Evolutionary conservation across 768 basidiomycete genomes (phyloP), one percentile per base, ranked within the genome.

Genomic region (Termitomyces sp.): DNA sequence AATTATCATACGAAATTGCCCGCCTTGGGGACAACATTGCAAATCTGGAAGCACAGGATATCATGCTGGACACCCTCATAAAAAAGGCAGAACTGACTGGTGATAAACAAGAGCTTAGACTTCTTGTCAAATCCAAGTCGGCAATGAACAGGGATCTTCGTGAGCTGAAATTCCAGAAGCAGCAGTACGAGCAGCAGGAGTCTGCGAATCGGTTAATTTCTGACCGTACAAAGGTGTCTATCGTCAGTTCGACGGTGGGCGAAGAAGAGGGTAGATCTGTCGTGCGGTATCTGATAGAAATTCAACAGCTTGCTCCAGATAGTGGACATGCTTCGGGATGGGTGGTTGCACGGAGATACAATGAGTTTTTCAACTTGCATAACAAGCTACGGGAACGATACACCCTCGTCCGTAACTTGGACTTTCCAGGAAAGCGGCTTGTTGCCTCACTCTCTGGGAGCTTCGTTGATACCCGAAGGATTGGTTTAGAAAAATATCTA

Each of bases 81-180:
- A 91, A 91, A 64, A 95, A 96, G 68, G 97, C 97, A 1, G 97
- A 98, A 66, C 74, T 98, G 39, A 92, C 91, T 4, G 97, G 95
- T 0, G 94, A 92, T 66, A 84, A 82, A 1, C 86, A 89, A 63
- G 95, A 98, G 70, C 79, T 96, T 21, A 81, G 80, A 56, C 79
- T 98, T 43, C 81, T 98, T 47, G 82, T 77, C 58, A 89, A 84
- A 64, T 95, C 94, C 2, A 91, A 89, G 67, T 79, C 86, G 9
- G 83, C 91, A 0, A 82, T 98, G 74, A 82, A 77, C 16, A 77
- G 92, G 55, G 94, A 98, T 65, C 74, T 94, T 40, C 79, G 94
- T 30, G 88, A 93, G 64, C 73, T 94, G 2, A 78, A 80, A 53
- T 97, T 98, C 70, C 95, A 97, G 72, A 93, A 89, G 71, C 79